Evolutionary conservation across 1,284 basidiomycete species (phyloP).

Genomic region (Xerocomus amazonicus): DNA sequence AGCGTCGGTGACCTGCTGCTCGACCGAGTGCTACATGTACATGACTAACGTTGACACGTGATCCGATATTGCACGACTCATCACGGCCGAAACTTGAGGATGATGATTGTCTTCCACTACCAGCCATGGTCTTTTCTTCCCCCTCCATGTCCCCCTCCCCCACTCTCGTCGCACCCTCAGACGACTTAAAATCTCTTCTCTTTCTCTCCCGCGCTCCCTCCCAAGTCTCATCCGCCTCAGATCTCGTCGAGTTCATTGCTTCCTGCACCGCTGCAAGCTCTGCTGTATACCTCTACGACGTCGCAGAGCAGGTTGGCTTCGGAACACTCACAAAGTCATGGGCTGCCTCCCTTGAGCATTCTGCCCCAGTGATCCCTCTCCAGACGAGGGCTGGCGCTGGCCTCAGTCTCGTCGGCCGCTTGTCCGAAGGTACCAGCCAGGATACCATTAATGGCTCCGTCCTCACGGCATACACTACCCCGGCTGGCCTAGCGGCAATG

Average conservation of each 20-base stretch:
- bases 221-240: conserved; percentile 52
- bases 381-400: conserved; percentile 91
- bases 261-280: conserved; percentile 55
- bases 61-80: conserved; percentile 23
- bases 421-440: conserved; percentile 74
- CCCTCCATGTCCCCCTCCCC: conserved; percentile 10
- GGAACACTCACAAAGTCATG: conserved; percentile 66
- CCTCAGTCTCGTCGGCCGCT: conserved; percentile 74
- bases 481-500: conserved; percentile 75
- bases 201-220: conserved; percentile 22
- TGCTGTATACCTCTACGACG: conserved; percentile 74
- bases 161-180: conserved; percentile 23
- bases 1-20: too few species aligned
- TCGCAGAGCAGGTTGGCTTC: conserved; percentile 77
- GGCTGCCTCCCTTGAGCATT: conserved; percentile 39
- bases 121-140: conserved; percentile 19
- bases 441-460: conserved; percentile 55
- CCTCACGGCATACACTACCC: conserved; percentile 75
- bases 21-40: too few species aligned
- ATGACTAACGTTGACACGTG: conserved; percentile 18
- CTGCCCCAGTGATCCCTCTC: conserved; percentile 61
- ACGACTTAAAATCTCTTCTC: conserved; percentile 23
- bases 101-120: background rate
- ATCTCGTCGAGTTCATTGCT: conserved; percentile 63
- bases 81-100: too few species aligned